Evolutionary conservation across 208 protist species (phyloP).

Genomic region (Trypanosoma cruzi): DNA sequence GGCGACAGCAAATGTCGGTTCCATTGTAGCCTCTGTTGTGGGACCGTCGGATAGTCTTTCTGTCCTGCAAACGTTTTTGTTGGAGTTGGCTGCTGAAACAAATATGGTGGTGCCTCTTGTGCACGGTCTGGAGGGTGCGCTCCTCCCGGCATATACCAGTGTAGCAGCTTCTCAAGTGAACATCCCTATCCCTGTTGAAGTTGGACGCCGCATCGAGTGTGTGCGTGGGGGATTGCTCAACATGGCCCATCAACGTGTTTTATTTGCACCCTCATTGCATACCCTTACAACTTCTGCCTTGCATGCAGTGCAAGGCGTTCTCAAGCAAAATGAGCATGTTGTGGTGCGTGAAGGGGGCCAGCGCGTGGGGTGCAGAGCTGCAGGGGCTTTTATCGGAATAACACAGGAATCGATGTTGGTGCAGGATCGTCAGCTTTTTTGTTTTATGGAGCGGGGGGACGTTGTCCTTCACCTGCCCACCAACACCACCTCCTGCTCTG

Average conservation of each 20-base stretch:
- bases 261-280: conserved; percentile 28
- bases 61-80: conserved; percentile 18
- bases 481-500: background rate
- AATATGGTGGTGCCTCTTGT: conserved; percentile 21
- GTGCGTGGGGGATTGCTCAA: conserved; percentile 31
- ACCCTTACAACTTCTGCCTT: conserved; percentile 8
- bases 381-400: conserved; percentile 39
- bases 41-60: conserved; percentile 11
- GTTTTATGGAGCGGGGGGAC: conserved; percentile 66
- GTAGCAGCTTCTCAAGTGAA: conserved; percentile 4
- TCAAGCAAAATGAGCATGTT: conserved; percentile 27
- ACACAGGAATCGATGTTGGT: conserved; percentile 37
- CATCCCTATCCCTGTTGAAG: conserved; percentile 11
- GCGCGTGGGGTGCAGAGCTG: conserved; percentile 39
- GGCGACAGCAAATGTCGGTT: background rate
- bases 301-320: conserved; percentile 18
- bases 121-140: conserved; percentile 16
- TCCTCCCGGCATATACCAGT: conserved; percentile 28
- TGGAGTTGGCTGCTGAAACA: conserved; percentile 23
- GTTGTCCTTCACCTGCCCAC: conserved; percentile 45
- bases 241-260: conserved; percentile 15
- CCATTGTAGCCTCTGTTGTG: conserved; percentile 20
- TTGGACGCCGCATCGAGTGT: conserved; percentile 17
- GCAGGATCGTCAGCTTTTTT: conserved; percentile 50
- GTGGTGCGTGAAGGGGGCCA: conserved; percentile 73